Base-by-base conservation (phyloP, 2,329 filamentous ascomycete species). In the Alternaria arbusti region DNA sequence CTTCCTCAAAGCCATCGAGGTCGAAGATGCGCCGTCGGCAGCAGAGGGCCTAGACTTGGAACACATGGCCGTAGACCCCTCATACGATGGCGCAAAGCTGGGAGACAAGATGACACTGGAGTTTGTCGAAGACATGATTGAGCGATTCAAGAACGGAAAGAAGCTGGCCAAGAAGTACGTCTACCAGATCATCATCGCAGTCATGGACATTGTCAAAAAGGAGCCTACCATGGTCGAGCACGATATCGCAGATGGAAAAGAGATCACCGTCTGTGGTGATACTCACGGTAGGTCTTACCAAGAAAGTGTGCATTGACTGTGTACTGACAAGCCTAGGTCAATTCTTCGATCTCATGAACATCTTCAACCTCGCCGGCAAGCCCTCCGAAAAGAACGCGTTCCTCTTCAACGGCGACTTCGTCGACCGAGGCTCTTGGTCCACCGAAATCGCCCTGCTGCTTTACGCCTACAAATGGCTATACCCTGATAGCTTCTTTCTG, bases 161-260 rank as follows among this genome's bases (percentile, higher is more conserved):
- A 95, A 93, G 82, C 87, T 99, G 61, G 93, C 96, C 81, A 90
- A 89, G 83, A 99, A 98, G 87, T 99, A 97, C 78, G 96, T 95
- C 69, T 98, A 95, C 85, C 93, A 97, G 83, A 99, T 99, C 77
- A 87, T 99, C 73, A 84, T 97, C 72, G 92, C 92, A 6, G 92
- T 96, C 72, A 93, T 92, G 84, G 90, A 97, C 67, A 87, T 99
- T 61, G 90, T 97, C 49, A 94, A 95, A 79, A 89, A 94, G 57
- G 96, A 99, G 82, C 87, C 95, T 15, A 99, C 96, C 25, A 97
- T 99, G 96, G 94, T 97, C 25, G 96, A 99, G 83, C 88, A 96
- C 77, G 88, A 92, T 54, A 89, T 99, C 58, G 88, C 91, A 6
- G 83, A 92, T 49, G 93, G 90, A 60, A 89, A 91, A 61, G 88